Percentiles rank a stretch among this genome's conserved stretches.
Evolutionary conservation across 192 early-diverging fungal genomes (phyloP).

Genomic region (Umbelopsis vinacea): DNA sequence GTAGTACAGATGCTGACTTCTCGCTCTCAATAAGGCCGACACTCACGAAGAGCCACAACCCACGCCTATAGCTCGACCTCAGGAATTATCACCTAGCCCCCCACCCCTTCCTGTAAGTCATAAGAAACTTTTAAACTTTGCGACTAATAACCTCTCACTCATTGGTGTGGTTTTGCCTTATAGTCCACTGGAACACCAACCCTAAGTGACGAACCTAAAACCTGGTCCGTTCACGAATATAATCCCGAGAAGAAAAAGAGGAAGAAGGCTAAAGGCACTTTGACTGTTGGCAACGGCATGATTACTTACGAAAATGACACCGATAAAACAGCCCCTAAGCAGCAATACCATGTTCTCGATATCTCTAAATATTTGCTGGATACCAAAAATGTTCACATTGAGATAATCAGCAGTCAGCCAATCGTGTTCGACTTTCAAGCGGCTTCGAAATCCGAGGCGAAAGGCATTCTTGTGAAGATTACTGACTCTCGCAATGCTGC

Average conservation of each 20-base stretch:
- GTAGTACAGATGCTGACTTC: not conserved
- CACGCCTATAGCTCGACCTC: not conserved
- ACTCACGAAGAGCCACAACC: not conserved
- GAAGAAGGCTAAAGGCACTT: conserved; percentile 67
- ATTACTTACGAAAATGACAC: conserved; percentile 68
- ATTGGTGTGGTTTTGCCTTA: not conserved
- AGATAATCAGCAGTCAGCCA: conserved; percentile 58
- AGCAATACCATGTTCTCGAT: conserved; percentile 62
- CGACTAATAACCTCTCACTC: conserved; percentile 12
- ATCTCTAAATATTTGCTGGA: conserved; percentile 66
- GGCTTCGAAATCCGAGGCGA: conserved; percentile 65
- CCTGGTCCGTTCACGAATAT: conserved; percentile 62
- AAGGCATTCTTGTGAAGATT: conserved; percentile 66
- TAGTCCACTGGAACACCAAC: not conserved
- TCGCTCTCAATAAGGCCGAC: not conserved
- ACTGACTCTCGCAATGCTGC: conserved; percentile 60
- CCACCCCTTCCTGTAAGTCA: not conserved
- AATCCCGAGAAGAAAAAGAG: conserved; percentile 74
- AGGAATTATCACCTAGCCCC: not conserved
- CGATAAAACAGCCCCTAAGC: conserved; percentile 61
- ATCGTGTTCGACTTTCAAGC: conserved; percentile 68
- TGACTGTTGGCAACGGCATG: conserved; percentile 65
- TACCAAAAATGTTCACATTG: conserved; percentile 64
- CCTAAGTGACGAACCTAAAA: conserved; percentile 44
- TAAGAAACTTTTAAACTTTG: not conserved